phyloP scores from a whole-genome alignment of 1,284 basidiomycete genomes.

The Melampsora larici-populina region DNA sequence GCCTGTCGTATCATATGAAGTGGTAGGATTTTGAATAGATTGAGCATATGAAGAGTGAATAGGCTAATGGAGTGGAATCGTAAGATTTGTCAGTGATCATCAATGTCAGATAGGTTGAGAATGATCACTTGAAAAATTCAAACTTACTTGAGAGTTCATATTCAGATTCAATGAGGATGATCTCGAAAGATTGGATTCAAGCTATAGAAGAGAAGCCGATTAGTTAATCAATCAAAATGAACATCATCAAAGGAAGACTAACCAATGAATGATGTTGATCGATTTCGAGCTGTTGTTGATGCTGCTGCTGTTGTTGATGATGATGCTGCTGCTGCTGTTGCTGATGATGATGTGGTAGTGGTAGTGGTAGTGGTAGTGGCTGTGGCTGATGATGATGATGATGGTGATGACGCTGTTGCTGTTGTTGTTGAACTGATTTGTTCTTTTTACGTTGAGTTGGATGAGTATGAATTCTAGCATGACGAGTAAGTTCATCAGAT shows the following conservation, averaged over 20 bases:
- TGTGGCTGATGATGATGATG: constrained; percentile 16
- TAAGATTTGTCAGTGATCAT: no score
- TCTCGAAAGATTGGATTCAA: not conserved
- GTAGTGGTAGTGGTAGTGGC: constrained; percentile 4
- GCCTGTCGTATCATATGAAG: not conserved
- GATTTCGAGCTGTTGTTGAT: not conserved
- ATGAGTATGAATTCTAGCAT: constrained; percentile 81
- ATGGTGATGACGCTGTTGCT: not conserved
- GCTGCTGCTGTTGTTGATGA: no score
- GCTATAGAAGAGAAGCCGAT: not conserved
- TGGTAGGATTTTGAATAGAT: not conserved
- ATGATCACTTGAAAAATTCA: not conserved
- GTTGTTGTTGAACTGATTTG: not conserved
- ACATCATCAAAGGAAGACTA: not conserved
- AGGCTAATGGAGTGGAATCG: not conserved
- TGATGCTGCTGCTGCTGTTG: not conserved
- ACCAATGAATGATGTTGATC: not conserved
- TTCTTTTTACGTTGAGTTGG: constrained; percentile 49
- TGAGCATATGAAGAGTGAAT: not conserved
- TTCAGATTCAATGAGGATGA: not conserved
- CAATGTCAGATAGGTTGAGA: no score
- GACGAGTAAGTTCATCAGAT: constrained; percentile 93
- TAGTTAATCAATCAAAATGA: not conserved
- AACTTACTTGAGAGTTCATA: not conserved
- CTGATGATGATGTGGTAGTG: not conserved